Percentiles rank a stretch among this genome's conserved stretches.
Conservation (phyloP, 75 land plant genomes). For the Selaginella moellendorffii region DNA sequence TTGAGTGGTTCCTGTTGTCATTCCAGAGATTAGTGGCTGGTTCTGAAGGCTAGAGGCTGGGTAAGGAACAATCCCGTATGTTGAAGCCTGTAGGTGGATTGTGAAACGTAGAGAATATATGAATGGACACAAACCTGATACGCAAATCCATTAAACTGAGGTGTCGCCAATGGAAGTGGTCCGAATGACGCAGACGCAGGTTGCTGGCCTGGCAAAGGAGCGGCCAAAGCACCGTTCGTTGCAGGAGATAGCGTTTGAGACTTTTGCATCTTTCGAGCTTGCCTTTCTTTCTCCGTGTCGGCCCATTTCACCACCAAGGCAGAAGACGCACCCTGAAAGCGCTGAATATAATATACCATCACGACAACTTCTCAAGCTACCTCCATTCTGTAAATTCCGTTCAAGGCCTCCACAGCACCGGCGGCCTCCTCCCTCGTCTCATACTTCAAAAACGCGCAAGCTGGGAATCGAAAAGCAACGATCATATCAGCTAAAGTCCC, state of each 20-base stretch:
- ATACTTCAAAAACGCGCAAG: constrained; percentile 93
- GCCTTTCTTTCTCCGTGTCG: constrained; percentile 94
- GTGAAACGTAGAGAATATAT: no score
- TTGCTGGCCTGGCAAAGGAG: no score
- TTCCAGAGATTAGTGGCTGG: constrained; percentile 36
- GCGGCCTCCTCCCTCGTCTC: constrained; percentile 89
- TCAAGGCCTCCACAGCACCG: constrained; percentile 75
- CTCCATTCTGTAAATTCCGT: constrained; percentile 91
- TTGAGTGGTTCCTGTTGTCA: constrained; percentile 37
- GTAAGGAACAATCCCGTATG: constrained; percentile 60
- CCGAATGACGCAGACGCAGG: constrained; percentile 67
- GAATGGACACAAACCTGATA: constrained; percentile 51
- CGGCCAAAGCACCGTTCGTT: constrained; percentile 13
- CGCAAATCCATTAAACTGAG: constrained; percentile 64
- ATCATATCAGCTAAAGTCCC: neutral
- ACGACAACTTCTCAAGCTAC: constrained; percentile 20
- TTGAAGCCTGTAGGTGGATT: constrained; percentile 13
- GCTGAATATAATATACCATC: neutral
- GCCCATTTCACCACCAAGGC: constrained; percentile 98
- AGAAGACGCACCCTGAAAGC: constrained; percentile 75
- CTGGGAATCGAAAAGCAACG: constrained; percentile 24
- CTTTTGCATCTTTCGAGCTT: constrained; percentile 74
- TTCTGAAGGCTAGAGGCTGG: constrained; percentile 36
- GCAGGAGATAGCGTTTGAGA: constrained; percentile 28
- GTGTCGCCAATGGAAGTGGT: constrained; percentile 51